A percentile compares a stretch with the other conserved stretches of the same genome.
phyloP scores from a whole-genome alignment of 306 rosid species.

The Cucumis sativus region DNA sequence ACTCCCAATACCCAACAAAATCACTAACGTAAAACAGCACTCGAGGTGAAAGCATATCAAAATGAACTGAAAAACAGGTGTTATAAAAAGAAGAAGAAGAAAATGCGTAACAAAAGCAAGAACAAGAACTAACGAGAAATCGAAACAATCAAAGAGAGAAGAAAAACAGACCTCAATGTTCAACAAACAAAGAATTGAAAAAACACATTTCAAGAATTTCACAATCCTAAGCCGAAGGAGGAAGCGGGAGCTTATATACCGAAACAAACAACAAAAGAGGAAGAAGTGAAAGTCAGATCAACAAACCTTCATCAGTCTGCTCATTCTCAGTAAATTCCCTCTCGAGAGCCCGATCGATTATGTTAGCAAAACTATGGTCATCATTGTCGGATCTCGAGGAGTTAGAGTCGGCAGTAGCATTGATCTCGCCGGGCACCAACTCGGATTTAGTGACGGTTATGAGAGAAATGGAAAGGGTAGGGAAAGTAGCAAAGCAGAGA shows the following conservation, averaged over 20 bases:
- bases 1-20: not conserved
- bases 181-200: not conserved
- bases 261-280: slow-evolving; percentile 1
- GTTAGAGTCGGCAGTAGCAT: slow-evolving; percentile 39
- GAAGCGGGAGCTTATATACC: not conserved
- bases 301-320: slow-evolving; percentile 60
- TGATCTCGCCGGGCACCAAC: slow-evolving; percentile 22
- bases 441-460: slow-evolving; percentile 18
- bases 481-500: slow-evolving; percentile 14
- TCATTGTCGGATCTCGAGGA: slow-evolving; percentile 50
- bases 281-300: slow-evolving; percentile 21
- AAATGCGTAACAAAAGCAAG: not conserved
- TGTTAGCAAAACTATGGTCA: slow-evolving; percentile 63
- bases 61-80: not conserved
- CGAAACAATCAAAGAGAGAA: not conserved
- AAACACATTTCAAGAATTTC: not conserved
- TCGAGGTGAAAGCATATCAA: slow-evolving; percentile 7
- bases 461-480: slow-evolving; percentile 30
- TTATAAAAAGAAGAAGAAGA: not conserved
- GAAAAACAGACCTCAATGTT: not conserved
- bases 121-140: slow-evolving; percentile 1
- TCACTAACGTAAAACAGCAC: slow-evolving; percentile 4
- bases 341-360: slow-evolving; percentile 89
- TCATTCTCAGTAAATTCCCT: slow-evolving; percentile 83
- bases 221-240: not conserved